Evolutionary conservation across 768 basidiomycete species (phyloP), one percentile per base, ranked within the genome.

Genomic region (Pulveroboletus sp.): DNA sequence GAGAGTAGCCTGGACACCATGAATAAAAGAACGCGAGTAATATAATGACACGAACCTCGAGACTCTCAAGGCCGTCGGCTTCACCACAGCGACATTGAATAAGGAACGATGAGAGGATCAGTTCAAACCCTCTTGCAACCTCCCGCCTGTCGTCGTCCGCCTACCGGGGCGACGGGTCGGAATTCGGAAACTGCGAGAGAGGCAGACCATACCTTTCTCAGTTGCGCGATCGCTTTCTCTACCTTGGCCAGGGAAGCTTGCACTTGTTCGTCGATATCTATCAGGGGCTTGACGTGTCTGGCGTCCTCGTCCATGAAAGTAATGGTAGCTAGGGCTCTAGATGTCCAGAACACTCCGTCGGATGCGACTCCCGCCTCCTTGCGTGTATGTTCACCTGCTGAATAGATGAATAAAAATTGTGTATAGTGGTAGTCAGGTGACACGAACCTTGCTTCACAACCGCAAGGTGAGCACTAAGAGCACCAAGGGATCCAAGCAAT

Each of bases 261-360:
- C 27, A 81, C 77, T 27, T 85, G 80, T 27, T 83, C 78, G 32
- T 84, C 83, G 4, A 73, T 56, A 9, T 82, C 77, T 8, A 68
- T 66, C 1, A 85, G 67, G 6, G 72, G 55, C 6, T 73, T 68
- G 43, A 85, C 76, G 53, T 92, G 88, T 61, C 90, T 92, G 26
- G 64, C 62, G 63, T 91, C 86, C 35, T 73, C 71, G 64, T 87
- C 83, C 24, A 94, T 63, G 38, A 61, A 50, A 41, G 72, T 69
- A 48, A 89, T 75, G 12, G 75, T 80, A 6, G 70, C 63, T 11
- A 93, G 72, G 10, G 81, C 78, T 60, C 81, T 81, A 4, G 81
- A 75, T 9, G 88, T 73, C 93, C 93, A 96, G 53, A 89, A 81
- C 57, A 84, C 77, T 24, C 90, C 89, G 50, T 89, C 79, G 7